These are phyloP conservation scores for Dictyostelium capitatum DNA, from an alignment of 78 protist species.

Conservation along the genomic window DNA sequence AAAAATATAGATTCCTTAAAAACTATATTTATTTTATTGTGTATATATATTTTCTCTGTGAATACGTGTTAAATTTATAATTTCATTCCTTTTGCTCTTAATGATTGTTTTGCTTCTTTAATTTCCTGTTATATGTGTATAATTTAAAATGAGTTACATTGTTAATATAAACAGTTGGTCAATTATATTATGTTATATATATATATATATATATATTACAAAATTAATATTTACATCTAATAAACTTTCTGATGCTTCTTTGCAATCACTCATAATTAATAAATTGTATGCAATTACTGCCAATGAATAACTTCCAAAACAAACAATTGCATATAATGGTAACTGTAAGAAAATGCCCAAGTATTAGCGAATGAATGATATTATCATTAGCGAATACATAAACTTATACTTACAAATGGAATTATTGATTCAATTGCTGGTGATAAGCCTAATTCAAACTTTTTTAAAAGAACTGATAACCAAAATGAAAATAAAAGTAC, in stretches of 20 bases:
- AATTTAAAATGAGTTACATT: too few relatives aligned
- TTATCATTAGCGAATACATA: background rate
- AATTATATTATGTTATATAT: too few relatives aligned
- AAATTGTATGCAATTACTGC: conserved; percentile 66
- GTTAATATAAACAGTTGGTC: too few relatives aligned
- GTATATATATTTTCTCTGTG: too few relatives aligned
- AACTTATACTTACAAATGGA: conserved; percentile 53
- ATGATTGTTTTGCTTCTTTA: conserved; percentile 58
- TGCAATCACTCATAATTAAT: conserved; percentile 75
- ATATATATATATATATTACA: too few relatives aligned
- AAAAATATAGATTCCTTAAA: too few relatives aligned
- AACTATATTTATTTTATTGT: too few relatives aligned
- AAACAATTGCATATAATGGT: conserved; percentile 60
- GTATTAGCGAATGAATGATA: background rate
- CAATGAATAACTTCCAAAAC: conserved; percentile 72
- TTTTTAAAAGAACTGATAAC: conserved; percentile 13
- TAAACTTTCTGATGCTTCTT: conserved; percentile 74
- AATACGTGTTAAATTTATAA: too few relatives aligned
- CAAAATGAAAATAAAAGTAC: conserved; percentile 8
- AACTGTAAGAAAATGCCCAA: background rate
- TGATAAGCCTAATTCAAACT: conserved; percentile 17
- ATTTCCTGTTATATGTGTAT: conserved; percentile 25
- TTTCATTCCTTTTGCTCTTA: conserved; percentile 77
- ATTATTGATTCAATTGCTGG: conserved; percentile 33
- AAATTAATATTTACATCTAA: conserved; percentile 35